Evolutionary conservation across 768 basidiomycete species (phyloP), one percentile per base, ranked within the genome.

Genomic region (Macrocybe gigantea): DNA sequence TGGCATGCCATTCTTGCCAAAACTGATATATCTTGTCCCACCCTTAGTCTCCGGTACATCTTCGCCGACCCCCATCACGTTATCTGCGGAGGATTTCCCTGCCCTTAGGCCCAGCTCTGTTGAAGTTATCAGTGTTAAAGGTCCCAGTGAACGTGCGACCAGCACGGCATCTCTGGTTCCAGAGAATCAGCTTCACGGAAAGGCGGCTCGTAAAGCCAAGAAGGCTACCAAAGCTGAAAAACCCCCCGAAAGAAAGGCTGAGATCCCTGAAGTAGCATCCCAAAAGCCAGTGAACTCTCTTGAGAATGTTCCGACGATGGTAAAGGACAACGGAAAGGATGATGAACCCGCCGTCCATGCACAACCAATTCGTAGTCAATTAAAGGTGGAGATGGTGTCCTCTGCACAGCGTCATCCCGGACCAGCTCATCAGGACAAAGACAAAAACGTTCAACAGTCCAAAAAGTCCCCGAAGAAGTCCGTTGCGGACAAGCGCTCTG

Each of bases 21-120:
- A 73, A 74, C 76, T 75, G 63, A 76, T 70, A 53, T 67, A 67
- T 61, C 66, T 64, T 64, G 61, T 61, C 58, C 61, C 22, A 22
- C 22, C 67, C 64, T 67, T 65, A 72, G 72, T 69, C 56, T 65
- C 68, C 52, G 56, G 65, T 48, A 60, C 65, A 61, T 69, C 72
- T 52, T 65, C 74, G 37, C 70, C 75, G 44, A 66, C 72, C 70
- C 81, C 49, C 79, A 82, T 49, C 66, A 74, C 45, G 66, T 73
- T 48, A 69, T 87, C 87, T 52, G 68, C 80, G 36, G 68, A 78
- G 60, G 89, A 91, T 64, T 91, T 91, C 62, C 89, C 88, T 45
- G 85, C 87, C 34, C 71, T 91, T 50, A 66, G 75, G 53, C 51
- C 62, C 50, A 64, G 58, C 50, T 53, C 70, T 60, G 52, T 67